A percentile compares a stretch with the other conserved stretches of the same genome.
Evolutionary conservation across 2,329 filamentous ascomycete species (phyloP).

Genomic region (Thyridium curvatum): DNA sequence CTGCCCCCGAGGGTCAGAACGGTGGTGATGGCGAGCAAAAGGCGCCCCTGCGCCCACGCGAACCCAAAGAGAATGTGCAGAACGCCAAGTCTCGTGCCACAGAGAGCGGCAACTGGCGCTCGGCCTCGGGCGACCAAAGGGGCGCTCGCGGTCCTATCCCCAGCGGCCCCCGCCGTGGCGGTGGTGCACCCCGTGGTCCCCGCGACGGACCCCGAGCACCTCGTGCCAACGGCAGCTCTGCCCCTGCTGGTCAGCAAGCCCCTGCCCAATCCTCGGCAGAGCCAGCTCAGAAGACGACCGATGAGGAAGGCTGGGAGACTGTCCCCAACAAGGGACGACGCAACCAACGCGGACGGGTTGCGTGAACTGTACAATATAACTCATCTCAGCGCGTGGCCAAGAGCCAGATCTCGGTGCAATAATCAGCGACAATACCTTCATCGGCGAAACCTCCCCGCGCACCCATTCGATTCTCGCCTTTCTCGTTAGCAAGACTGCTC

Average conservation of each 20-base stretch:
- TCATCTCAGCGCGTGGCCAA: no score
- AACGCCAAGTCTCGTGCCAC: slow-evolving; percentile 47
- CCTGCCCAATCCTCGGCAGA: slow-evolving; percentile 23
- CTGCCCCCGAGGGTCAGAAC: slow-evolving; percentile 15
- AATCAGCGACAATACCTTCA: no score
- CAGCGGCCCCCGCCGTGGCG: slow-evolving; percentile 34
- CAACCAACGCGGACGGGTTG: slow-evolving; percentile 6
- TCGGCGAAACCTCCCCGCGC: no score
- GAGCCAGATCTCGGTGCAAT: no score
- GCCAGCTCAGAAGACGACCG: slow-evolving; percentile 22
- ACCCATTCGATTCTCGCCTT: no score
- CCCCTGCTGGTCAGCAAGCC: slow-evolving; percentile 25
- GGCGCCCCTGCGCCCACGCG: slow-evolving; percentile 28
- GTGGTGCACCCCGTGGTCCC: slow-evolving; percentile 34
- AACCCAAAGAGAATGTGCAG: slow-evolving; percentile 37
- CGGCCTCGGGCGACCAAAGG: slow-evolving; percentile 40
- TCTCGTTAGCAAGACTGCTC: no score
- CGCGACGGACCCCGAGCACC: slow-evolving; percentile 37
- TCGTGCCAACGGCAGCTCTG: slow-evolving; percentile 41
- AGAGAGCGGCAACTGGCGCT: slow-evolving; percentile 57
- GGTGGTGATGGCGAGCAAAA: slow-evolving; percentile 16
- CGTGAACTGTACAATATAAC: no score
- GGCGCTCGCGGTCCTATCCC: slow-evolving; percentile 38
- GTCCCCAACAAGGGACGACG: slow-evolving; percentile 38
- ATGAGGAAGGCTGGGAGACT: slow-evolving; percentile 61